These are phyloP conservation scores for Sclerotinia glacialis DNA, from an alignment of 2,329 filamentous ascomycete genomes.

Conservation along the genomic window DNA sequence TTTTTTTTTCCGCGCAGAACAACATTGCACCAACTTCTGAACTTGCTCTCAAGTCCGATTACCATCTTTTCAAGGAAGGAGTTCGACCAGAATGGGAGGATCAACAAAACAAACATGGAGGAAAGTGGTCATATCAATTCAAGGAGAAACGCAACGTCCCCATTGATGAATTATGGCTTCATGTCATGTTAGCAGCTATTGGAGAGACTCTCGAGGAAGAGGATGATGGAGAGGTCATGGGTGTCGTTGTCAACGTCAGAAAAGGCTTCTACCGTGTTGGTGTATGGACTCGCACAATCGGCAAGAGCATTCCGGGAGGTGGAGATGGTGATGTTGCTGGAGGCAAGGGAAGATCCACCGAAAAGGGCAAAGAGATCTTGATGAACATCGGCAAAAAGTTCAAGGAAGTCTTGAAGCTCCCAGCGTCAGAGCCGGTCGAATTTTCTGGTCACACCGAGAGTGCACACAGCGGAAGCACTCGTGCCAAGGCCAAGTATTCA, in stretches of 20 bases:
- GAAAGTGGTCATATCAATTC: slow-evolving; percentile 98
- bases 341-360: slow-evolving; percentile 71
- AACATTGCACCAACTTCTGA: slow-evolving; percentile 97
- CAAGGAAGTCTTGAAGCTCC: slow-evolving; percentile 86
- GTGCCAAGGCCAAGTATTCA: slow-evolving; percentile 90
- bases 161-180: slow-evolving; percentile 94
- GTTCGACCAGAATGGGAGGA: slow-evolving; percentile 99
- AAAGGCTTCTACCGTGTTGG: slow-evolving; percentile 98
- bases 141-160: slow-evolving; percentile 90
- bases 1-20: slow-evolving; percentile 60
- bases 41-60: slow-evolving; percentile 95
- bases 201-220: slow-evolving; percentile 98
- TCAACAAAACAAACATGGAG: slow-evolving; percentile 96
- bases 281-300: slow-evolving; percentile 93
- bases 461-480: slow-evolving; percentile 86
- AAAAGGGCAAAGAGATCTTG: slow-evolving; percentile 84
- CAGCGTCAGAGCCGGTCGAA: slow-evolving; percentile 74
- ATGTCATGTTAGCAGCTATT: slow-evolving; percentile 94
- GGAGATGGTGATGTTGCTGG: slow-evolving; percentile 70
- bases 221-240: slow-evolving; percentile 96
- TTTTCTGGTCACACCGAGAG: slow-evolving; percentile 97
- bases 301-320: slow-evolving; percentile 75
- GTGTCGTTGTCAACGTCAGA: slow-evolving; percentile 97
- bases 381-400: slow-evolving; percentile 82
- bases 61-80: slow-evolving; percentile 98